Percentiles rank a stretch among this genome's conserved stretches.
phyloP scores from a whole-genome alignment of 306 rosid species.

The Sicyos edulis region DNA sequence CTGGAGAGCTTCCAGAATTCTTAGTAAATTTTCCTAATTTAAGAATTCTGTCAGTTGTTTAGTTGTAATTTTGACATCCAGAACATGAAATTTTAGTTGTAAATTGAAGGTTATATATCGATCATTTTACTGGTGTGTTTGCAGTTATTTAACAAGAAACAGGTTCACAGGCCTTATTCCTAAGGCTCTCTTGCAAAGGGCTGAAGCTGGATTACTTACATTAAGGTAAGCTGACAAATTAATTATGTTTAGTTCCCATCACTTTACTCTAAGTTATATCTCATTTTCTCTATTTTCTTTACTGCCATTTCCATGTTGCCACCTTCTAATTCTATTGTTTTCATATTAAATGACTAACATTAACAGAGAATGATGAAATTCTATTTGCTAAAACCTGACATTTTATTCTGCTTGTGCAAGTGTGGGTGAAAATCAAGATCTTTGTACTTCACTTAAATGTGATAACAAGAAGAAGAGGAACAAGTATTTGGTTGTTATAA shows the following conservation, averaged over 20 bases:
- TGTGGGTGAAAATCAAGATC: constrained; percentile 25
- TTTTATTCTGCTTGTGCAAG: constrained; percentile 16
- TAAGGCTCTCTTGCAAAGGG: constrained; percentile 16
- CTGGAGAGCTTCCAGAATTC: constrained; percentile 31
- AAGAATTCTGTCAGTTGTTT: constrained; percentile 28
- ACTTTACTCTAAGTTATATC: not conserved
- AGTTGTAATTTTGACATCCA: not conserved
- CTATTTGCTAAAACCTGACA: constrained; percentile 3
- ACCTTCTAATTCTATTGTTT: not conserved
- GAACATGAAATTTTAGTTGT: not conserved
- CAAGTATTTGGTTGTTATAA: constrained; percentile 26
- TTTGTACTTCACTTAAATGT: constrained; percentile 15
- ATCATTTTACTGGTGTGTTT: not conserved
- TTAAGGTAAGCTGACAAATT: constrained; percentile 11
- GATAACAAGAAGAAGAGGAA: constrained; percentile 8
- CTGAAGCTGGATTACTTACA: constrained; percentile 7
- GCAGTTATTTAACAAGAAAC: constrained; percentile 22
- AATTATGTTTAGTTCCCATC: not conserved
- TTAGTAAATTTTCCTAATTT: constrained; percentile 26
- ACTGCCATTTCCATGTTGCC: not conserved
- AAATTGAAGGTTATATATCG: not conserved
- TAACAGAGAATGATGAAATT: not conserved
- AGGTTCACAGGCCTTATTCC: constrained; percentile 25
- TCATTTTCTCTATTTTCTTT: not conserved
- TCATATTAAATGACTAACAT: not conserved